phyloP scores from a whole-genome alignment of 2,329 filamentous ascomycete species.

The Seiridium cupressi region DNA sequence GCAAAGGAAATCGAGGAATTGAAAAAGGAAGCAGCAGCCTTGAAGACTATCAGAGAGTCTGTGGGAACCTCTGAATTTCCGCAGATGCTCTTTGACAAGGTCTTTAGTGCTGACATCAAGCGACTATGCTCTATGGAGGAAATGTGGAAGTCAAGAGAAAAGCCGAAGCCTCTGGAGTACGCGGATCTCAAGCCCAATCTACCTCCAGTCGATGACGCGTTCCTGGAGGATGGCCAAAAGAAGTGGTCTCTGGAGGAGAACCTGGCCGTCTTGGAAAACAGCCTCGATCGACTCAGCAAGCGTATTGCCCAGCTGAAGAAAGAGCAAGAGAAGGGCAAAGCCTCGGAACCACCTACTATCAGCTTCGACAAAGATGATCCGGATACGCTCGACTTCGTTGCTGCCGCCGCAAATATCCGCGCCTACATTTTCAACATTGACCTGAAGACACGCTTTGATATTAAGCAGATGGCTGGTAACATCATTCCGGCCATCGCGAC shows the following conservation, averaged over 20 bases:
- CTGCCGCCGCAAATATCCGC: slow-evolving; percentile 84
- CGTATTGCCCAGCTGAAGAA: slow-evolving; percentile 66
- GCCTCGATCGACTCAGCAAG: slow-evolving; percentile 72
- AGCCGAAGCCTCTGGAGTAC: slow-evolving; percentile 73
- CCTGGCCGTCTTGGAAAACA: slow-evolving; percentile 81
- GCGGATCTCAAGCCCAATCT: slow-evolving; percentile 56
- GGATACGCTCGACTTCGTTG: slow-evolving; percentile 92
- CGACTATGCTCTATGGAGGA: slow-evolving; percentile 84
- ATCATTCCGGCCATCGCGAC: slow-evolving; percentile 98
- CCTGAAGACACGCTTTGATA: slow-evolving; percentile 86
- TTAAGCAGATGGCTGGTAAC: slow-evolving; percentile 99
- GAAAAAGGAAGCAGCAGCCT: slow-evolving; percentile 75
- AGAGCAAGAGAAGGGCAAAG: slow-evolving; percentile 30
- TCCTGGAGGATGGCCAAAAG: slow-evolving; percentile 67
- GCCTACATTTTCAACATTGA: slow-evolving; percentile 89
- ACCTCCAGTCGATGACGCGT: slow-evolving; percentile 47
- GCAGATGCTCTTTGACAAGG: slow-evolving; percentile 84
- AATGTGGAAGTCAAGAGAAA: slow-evolving; percentile 86
- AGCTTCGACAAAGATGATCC: slow-evolving; percentile 96
- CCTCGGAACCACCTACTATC: slow-evolving; percentile 61
- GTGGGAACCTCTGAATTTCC: slow-evolving; percentile 78
- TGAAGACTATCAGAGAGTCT: slow-evolving; percentile 78
- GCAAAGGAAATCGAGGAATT: slow-evolving; percentile 85
- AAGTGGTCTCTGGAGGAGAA: slow-evolving; percentile 84
- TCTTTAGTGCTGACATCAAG: slow-evolving; percentile 82